A percentile compares a stretch with the other conserved stretches of the same genome.
phyloP scores from a whole-genome alignment of 2,329 filamentous ascomycete genomes.

The Graphium sp. region DNA sequence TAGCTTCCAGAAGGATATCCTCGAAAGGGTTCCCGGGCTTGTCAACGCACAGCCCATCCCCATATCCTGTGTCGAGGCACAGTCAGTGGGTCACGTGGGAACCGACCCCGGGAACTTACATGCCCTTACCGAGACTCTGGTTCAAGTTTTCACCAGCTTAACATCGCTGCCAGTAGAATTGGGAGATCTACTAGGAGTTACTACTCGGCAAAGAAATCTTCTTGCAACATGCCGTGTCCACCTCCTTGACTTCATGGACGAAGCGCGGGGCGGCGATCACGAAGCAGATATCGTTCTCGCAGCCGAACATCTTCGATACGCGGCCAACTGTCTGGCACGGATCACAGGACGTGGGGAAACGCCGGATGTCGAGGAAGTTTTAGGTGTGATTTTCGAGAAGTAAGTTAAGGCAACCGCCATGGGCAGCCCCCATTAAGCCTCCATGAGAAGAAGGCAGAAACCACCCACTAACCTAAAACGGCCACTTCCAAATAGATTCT shows the following conservation, averaged over 20 bases:
- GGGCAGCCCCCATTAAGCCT: background rate
- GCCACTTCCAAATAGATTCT: conserved; percentile 34
- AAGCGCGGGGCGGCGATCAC: conserved; percentile 23
- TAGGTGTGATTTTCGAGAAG: conserved; percentile 97
- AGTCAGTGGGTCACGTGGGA: conserved; percentile 9
- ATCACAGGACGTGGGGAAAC: conserved; percentile 77
- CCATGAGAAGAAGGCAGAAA: no score
- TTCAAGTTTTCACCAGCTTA: conserved; percentile 51
- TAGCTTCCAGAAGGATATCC: conserved; percentile 15
- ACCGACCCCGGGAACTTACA: conserved; percentile 50
- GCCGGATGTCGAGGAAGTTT: conserved; percentile 85
- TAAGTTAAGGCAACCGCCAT: conserved; percentile 25
- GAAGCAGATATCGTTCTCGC: conserved; percentile 76
- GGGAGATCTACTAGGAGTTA: conserved; percentile 78
- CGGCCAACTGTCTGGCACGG: conserved; percentile 62
- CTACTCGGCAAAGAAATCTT: conserved; percentile 72
- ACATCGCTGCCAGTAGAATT: conserved; percentile 55
- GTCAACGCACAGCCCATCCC: conserved; percentile 13
- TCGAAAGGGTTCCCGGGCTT: background rate
- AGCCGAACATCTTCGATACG: conserved; percentile 72
- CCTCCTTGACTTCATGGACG: conserved; percentile 55
- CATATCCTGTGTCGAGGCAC: conserved; percentile 57
- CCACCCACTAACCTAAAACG: no score
- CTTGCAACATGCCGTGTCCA: conserved; percentile 56
- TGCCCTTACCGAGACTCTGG: conserved; percentile 48